phyloP scores from a whole-genome alignment of 345 rosid genomes.

The Gynandropsis gynandra region DNA sequence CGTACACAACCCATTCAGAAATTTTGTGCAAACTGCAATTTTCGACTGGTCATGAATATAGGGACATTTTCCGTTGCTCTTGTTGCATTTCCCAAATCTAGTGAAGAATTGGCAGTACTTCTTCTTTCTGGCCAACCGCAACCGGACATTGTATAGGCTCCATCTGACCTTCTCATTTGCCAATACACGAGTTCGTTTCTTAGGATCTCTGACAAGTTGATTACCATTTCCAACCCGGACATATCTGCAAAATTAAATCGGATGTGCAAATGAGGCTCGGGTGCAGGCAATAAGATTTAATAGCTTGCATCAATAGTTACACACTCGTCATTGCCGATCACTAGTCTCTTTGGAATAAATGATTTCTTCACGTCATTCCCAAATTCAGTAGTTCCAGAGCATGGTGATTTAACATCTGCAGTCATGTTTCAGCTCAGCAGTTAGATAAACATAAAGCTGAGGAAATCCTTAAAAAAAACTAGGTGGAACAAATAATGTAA shows the following conservation, averaged over 20 bases:
- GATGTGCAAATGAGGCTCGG: slow-evolving; percentile 12
- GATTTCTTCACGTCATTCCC: slow-evolving; percentile 48
- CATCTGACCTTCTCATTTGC: slow-evolving; percentile 95
- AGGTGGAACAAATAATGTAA: slow-evolving; percentile 9
- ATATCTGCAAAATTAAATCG: slow-evolving; percentile 48
- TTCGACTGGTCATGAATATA: slow-evolving; percentile 88
- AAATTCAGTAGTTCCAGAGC: slow-evolving; percentile 31
- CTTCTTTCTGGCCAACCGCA: slow-evolving; percentile 68
- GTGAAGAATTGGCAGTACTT: slow-evolving; percentile 93
- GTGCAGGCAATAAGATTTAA: slow-evolving; percentile 2
- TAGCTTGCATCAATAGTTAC: slow-evolving; percentile 26
- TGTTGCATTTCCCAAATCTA: slow-evolving; percentile 96
- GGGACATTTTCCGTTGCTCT: slow-evolving; percentile 84
- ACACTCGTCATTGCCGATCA: slow-evolving; percentile 94
- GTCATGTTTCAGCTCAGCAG: slow-evolving; percentile 8
- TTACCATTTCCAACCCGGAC: slow-evolving; percentile 92
- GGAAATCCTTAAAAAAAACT: slow-evolving; percentile 1
- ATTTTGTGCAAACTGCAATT: slow-evolving; percentile 93
- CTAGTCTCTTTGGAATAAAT: slow-evolving; percentile 79
- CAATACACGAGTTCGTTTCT: slow-evolving; percentile 76
- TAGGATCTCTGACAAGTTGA: slow-evolving; percentile 91
- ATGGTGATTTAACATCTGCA: slow-evolving; percentile 51
- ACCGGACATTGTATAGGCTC: slow-evolving; percentile 92
- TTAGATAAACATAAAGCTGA: not conserved
- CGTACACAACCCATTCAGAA: slow-evolving; percentile 72